Conservation (phyloP, 73 alveolate species). For the Tetrahymena malaccensis region DNA sequence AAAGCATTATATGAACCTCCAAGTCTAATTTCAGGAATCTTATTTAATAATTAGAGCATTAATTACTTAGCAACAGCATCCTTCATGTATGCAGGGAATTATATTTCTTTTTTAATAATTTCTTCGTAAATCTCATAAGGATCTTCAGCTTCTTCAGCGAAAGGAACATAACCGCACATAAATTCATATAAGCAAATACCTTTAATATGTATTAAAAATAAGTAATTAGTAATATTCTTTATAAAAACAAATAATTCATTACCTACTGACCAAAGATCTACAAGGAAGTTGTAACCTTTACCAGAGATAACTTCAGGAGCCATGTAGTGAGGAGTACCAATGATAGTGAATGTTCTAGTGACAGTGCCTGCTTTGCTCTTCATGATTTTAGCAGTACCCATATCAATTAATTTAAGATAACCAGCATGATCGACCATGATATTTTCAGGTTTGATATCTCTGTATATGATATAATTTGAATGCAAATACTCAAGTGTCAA, state of each 20-base stretch:
- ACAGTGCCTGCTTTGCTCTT: neutral
- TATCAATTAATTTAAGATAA: conserved; percentile 21
- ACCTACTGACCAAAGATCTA: conserved; percentile 44
- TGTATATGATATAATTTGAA: conserved; percentile 17
- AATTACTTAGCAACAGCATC: conserved; percentile 18
- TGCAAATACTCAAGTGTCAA: conserved; percentile 27
- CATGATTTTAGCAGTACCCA: conserved; percentile 36
- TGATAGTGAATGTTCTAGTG: conserved; percentile 31
- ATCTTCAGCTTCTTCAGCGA: conserved; percentile 70
- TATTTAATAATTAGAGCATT: conserved; percentile 13
- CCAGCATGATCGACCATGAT: conserved; percentile 44
- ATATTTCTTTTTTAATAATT: conserved; percentile 8
- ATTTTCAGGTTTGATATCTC: conserved; percentile 43
- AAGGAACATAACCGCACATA: conserved; percentile 62
- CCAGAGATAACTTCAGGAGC: conserved; percentile 50
- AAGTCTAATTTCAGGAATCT: conserved; percentile 31
- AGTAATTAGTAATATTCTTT: neutral
- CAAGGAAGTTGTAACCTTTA: conserved; percentile 33
- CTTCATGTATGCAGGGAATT: conserved; percentile 40
- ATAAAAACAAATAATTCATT: neutral
- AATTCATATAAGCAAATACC: conserved; percentile 49
- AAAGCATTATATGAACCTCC: conserved; percentile 34
- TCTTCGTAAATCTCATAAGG: conserved; percentile 51
- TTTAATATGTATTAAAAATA: neutral
- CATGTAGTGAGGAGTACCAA: conserved; percentile 47